phyloP scores from a whole-genome alignment of 2,329 filamentous ascomycete species.

The Exophiala oligosperma region DNA sequence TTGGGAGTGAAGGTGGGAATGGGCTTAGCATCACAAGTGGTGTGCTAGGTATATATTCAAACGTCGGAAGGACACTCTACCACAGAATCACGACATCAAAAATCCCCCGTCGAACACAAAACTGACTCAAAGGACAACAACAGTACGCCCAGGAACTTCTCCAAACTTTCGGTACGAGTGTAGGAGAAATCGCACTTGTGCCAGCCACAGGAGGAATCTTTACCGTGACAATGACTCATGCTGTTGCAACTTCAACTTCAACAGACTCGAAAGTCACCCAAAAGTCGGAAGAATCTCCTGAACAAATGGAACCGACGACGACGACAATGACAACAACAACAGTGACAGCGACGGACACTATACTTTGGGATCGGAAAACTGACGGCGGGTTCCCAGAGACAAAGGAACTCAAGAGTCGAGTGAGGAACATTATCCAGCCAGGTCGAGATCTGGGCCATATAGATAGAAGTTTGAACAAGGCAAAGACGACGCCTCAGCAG shows the following conservation, averaged over 20 bases:
- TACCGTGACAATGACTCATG: constrained; percentile 62
- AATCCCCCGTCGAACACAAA: neutral
- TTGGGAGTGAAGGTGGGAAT: too few relatives aligned
- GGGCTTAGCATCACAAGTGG: too few relatives aligned
- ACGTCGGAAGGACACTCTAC: too few relatives aligned
- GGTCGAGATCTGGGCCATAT: constrained; percentile 78
- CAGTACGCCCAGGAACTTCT: constrained; percentile 94
- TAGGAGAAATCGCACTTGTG: constrained; percentile 85
- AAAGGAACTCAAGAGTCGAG: constrained; percentile 82
- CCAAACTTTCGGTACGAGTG: constrained; percentile 79
- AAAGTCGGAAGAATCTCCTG: too few relatives aligned
- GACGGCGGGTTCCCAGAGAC: constrained; percentile 93
- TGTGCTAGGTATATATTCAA: too few relatives aligned
- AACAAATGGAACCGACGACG: too few relatives aligned
- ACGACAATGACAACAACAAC: constrained; percentile 11
- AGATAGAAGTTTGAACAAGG: constrained; percentile 53
- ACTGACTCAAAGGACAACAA: neutral
- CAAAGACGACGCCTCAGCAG: constrained; percentile 12
- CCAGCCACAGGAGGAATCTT: constrained; percentile 85
- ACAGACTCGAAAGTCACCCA: neutral
- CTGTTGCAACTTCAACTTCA: constrained; percentile 2
- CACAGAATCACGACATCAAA: too few relatives aligned
- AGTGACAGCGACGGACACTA: constrained; percentile 42
- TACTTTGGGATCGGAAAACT: constrained; percentile 83
- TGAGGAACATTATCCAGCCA: constrained; percentile 81